Base-by-base conservation (phyloP, 805 yeast genomes). In the Scheffersomyces amazonensis region DNA sequence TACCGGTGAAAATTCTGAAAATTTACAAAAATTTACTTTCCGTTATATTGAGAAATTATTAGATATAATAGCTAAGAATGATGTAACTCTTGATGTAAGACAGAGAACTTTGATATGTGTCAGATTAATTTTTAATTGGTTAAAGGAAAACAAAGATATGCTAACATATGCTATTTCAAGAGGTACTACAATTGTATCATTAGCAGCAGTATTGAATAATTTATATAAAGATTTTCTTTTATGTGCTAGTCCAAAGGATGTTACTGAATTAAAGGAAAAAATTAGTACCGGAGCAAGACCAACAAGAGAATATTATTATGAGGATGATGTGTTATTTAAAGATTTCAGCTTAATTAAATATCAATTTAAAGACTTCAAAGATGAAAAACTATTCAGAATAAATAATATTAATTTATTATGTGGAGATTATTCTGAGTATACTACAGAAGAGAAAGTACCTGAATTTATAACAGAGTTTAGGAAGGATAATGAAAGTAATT, bases 321-420 rank as follows among this genome's bases (percentile, higher is more conserved):
- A 66, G 32, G 91, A 85, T 50, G 93, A 84, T 60, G 78, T 82
- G 11, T 58, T 68, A 16, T 62, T 80, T 46, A 77, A 76, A 42
- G 89, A 81, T 43, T 82, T 80, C 49, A 61, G 67, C 20, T 74
- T 83, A 4, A 64, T 84, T 13, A 73, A 72, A 17, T 71, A 64
- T 44, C 72, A 70, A 36, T 66, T 83, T 39, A 71, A 69, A 36
- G 90, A 83, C 52, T 83, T 82, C 47, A 67, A 80, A 45, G 89
- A 83, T 49, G 64, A 62, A 21, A 63, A 61, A 33, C 58, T 78
- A 19, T 73, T 75, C 43, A 39, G 45, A 22, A 19, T 45, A 6
- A 44, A 44, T 31, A 48, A 56, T 33, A 49, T 52, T 12, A 47
- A 56, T 40, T 43, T 56, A 20, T 40, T 59, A 16, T 42, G 46